Base-by-base conservation (phyloP, 2,329 filamentous ascomycete genomes). In the Triangularia setosa region DNA sequence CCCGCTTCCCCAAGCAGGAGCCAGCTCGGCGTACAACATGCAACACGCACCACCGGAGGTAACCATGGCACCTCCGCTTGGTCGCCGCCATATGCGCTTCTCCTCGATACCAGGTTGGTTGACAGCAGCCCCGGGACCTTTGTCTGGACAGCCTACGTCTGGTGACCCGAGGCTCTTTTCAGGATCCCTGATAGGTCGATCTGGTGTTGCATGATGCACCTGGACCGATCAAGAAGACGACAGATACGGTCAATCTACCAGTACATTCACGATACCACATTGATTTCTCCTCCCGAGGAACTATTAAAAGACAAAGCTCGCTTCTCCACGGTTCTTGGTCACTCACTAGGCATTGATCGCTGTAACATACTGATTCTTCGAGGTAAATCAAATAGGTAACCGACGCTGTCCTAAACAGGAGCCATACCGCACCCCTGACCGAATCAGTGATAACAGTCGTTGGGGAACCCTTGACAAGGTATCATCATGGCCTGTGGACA, bases 131-230 rank as follows among this genome's bases (percentile, higher is more conserved):
- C 40, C n/a, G 18, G 40, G 18, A 18, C 40, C n/a, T 21, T 48
- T 48, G 18, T 48, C 8, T 48, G 40, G 40, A 18, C 40, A 16
- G 9, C 18, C 40, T 16, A 44, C 35, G 16, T 54, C 52, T 14
- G 9, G 25, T 12, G 11, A 54, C 21, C 53, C 60, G 62, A 64
- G 54, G 58, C 52, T 58, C 23, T 54, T 30, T 61, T 33, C 21
- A 33, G n/a, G 12, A 12, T 18, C 21, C 28, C 44, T 61, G 53
- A 61, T 61, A 64, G 62, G 58, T 24, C 58, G 28, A 61, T 64
- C 62, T 57, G 11, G 33, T 25, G 30, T 54, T 60, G 28, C 60
- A 53, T 58, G 23, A 28, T 56, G n/a, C 24, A 59, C 35, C 30
- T 28, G 35, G 57, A 40, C 12, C 33, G 57, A 59, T 59, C 35